Evolutionary conservation across 345 rosid genomes (phyloP).

Genomic region (Melastoma malabathricum): DNA sequence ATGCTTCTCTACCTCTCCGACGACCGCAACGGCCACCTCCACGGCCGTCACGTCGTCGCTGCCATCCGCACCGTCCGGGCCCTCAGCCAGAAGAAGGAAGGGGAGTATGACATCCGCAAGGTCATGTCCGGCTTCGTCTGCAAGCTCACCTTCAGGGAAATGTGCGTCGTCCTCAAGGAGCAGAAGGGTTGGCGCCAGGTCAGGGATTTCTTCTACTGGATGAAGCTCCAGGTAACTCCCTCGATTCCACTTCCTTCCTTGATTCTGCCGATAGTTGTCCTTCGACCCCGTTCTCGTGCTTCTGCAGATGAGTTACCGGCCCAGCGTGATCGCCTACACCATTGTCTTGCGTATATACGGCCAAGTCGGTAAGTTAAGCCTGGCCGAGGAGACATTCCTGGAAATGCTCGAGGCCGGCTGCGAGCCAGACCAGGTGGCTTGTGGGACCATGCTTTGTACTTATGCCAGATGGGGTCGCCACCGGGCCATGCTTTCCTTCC

Average conservation of each 20-base stretch:
- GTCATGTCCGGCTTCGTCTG: slow-evolving; percentile 74
- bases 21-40: slow-evolving; percentile 58
- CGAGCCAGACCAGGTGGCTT: slow-evolving; percentile 88
- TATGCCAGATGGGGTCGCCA: slow-evolving; percentile 95
- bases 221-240: slow-evolving; percentile 68
- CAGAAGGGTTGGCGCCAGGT: slow-evolving; percentile 81
- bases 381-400: slow-evolving; percentile 77
- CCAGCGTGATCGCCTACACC: slow-evolving; percentile 65
- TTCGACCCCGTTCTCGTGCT: too few species aligned
- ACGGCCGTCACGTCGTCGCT: slow-evolving; percentile 78
- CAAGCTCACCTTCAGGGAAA: slow-evolving; percentile 65
- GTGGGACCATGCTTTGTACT: slow-evolving; percentile 84
- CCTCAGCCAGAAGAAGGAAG: slow-evolving; percentile 27
- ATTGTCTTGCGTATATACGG: slow-evolving; percentile 52
- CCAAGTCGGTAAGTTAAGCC: slow-evolving; percentile 72
- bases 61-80: slow-evolving; percentile 67
- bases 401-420: slow-evolving; percentile 90
- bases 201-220: slow-evolving; percentile 74
- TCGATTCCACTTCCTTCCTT: too few species aligned
- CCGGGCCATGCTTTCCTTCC: slow-evolving; percentile 62
- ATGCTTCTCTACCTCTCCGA: slow-evolving; percentile 75
- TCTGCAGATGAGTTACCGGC: slow-evolving; percentile 70
- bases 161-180: slow-evolving; percentile 86
- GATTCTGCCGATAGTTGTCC: too few species aligned
- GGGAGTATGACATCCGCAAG: slow-evolving; percentile 44